Evolutionary conservation across 768 basidiomycete species (phyloP).

Genomic region (Leucosporidium yakuticum): DNA sequence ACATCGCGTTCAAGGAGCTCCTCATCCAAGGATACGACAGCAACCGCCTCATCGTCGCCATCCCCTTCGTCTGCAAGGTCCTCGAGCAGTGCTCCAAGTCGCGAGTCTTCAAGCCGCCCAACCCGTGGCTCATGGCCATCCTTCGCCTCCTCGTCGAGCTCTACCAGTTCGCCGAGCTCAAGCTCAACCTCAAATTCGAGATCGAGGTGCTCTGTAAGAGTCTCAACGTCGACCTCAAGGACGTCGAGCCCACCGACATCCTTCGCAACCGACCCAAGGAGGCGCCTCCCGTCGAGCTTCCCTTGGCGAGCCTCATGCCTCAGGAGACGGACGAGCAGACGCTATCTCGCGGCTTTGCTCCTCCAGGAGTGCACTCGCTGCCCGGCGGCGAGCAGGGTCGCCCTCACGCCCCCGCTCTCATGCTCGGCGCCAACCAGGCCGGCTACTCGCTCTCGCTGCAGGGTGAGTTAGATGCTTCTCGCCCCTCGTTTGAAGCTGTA

Average conservation of each 20-base stretch:
- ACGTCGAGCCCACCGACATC: conserved; percentile 74
- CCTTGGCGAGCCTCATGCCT: conserved; percentile 17
- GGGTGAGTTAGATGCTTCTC: conserved; percentile 2
- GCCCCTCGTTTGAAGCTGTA: background rate
- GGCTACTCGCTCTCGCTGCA: conserved; percentile 39
- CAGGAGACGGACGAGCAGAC: background rate
- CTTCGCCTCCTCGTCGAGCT: conserved; percentile 84
- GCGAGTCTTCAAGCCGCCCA: conserved; percentile 87
- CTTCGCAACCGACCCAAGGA: conserved; percentile 63
- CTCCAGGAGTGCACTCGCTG: conserved; percentile 13
- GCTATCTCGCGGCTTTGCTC: conserved; percentile 5
- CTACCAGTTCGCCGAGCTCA: conserved; percentile 94
- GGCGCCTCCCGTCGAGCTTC: conserved; percentile 12
- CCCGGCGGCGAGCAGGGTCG: conserved; percentile 14
- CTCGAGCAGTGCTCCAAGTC: conserved; percentile 85
- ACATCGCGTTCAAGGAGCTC: conserved; percentile 95
- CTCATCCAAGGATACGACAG: conserved; percentile 91
- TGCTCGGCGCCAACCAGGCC: conserved; percentile 35
- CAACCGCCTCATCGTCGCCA: conserved; percentile 82
- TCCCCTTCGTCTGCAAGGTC: conserved; percentile 96
- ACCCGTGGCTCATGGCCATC: conserved; percentile 97
- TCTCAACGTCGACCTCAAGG: conserved; percentile 76
- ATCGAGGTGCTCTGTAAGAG: conserved; percentile 94
- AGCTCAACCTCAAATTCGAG: conserved; percentile 95
- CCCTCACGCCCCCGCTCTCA: conserved; percentile 12